Conservation (phyloP, 2,329 filamentous ascomycete genomes). For the Sporothrix dimorphospora region DNA sequence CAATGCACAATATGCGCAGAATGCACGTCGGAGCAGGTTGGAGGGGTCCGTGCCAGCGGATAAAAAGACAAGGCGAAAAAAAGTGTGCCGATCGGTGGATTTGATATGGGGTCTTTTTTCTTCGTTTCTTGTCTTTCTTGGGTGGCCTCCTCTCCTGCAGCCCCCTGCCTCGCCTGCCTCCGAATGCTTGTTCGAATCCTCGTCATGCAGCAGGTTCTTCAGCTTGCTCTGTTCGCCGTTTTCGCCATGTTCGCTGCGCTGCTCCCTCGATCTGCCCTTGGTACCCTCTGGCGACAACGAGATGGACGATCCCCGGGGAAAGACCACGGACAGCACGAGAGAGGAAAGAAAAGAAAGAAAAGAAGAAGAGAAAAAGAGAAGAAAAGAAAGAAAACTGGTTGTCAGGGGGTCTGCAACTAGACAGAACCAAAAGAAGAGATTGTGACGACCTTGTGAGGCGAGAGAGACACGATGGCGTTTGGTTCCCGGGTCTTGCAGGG, state of each 20-base stretch:
- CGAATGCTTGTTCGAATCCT: neutral
- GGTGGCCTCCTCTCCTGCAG: constrained; percentile 8
- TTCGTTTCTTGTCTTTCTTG: neutral
- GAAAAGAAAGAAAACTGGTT: neutral
- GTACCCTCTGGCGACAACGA: neutral
- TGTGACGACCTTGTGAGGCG: neutral
- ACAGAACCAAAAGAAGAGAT: no score
- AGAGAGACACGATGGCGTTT: neutral
- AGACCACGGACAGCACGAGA: neutral
- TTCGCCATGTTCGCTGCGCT: neutral
- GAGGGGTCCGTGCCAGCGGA: constrained; percentile 24
- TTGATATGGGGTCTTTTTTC: neutral
- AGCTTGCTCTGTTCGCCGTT: neutral
- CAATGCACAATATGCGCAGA: constrained; percentile 22
- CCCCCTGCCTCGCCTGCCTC: neutral
- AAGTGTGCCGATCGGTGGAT: neutral
- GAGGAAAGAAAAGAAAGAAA: neutral
- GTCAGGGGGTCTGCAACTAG: no score
- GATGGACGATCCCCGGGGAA: neutral
- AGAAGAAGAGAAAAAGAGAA: neutral
- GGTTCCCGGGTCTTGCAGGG: neutral
- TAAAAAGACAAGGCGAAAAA: neutral
- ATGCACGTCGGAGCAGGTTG: constrained; percentile 15
- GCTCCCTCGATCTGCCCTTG: neutral
- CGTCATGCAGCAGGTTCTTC: neutral